Conservation (phyloP, 2,329 filamentous ascomycete genomes). For the Colletotrichum aenigma region DNA sequence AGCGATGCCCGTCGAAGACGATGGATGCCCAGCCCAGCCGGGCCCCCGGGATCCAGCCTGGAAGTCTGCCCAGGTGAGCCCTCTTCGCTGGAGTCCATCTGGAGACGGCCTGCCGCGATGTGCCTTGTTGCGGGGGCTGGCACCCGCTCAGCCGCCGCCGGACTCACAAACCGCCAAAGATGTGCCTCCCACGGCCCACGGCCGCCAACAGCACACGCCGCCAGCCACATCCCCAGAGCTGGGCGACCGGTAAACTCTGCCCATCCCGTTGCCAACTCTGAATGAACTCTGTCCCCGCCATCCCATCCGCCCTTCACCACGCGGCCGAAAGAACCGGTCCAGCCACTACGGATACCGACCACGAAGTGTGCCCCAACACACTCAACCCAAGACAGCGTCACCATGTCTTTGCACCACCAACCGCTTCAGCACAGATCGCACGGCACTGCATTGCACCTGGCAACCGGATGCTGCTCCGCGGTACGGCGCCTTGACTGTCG, state of each 20-base stretch:
- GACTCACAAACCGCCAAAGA: not conserved
- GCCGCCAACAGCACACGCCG: not conserved
- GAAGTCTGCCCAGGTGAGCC: not conserved
- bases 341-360: not conserved
- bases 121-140: slow-evolving; percentile 12
- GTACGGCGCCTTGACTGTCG: not conserved
- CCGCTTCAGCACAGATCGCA: not conserved
- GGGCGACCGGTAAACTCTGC: not conserved
- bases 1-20: slow-evolving; percentile 1
- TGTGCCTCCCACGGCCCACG: not conserved
- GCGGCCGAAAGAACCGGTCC: not conserved
- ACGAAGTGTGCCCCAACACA: not conserved
- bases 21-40: slow-evolving; percentile 6
- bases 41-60: slow-evolving; percentile 11
- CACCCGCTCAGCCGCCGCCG: slow-evolving; percentile 7
- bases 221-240: not conserved
- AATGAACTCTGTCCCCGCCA: not conserved
- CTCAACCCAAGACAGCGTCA: not conserved
- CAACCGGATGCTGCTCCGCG: not conserved
- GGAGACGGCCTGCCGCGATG: slow-evolving; percentile 2
- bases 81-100: not conserved
- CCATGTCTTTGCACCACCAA: not conserved
- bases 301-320: not conserved
- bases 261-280: not conserved
- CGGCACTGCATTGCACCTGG: not conserved